Evolutionary conservation across 345 rosid genomes (phyloP).

Genomic region (Populus davidiana): DNA sequence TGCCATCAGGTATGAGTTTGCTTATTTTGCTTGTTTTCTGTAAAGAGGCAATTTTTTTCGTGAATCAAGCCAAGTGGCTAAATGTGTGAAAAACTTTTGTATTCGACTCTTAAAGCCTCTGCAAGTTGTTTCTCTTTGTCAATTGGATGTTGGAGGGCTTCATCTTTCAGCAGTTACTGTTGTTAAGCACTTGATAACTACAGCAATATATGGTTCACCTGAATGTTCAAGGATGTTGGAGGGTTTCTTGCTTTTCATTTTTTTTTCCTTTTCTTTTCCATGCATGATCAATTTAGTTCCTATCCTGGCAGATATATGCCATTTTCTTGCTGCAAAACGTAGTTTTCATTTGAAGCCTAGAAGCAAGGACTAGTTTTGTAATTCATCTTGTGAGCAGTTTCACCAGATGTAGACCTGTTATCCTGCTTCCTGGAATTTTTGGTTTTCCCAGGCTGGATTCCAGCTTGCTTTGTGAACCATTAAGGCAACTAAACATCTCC

Average conservation of each 20-base stretch:
- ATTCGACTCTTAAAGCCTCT: background rate
- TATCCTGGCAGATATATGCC: background rate
- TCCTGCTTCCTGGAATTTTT: background rate
- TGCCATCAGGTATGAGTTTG: slow-evolving; percentile 56
- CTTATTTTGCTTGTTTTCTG: background rate
- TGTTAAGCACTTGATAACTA: background rate
- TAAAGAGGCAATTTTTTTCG: background rate
- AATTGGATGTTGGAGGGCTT: background rate
- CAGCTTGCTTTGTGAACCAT: background rate
- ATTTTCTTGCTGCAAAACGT: background rate
- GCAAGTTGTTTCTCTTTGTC: background rate
- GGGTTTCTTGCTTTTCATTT: background rate
- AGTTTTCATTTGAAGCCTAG: background rate
- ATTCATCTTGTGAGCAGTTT: background rate
- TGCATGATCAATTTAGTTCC: background rate
- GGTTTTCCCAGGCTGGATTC: background rate
- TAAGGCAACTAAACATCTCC: too few relatives aligned
- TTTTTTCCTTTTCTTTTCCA: background rate
- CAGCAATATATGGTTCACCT: background rate
- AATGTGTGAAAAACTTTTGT: background rate
- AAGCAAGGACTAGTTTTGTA: background rate
- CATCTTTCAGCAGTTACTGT: background rate
- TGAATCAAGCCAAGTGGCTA: background rate
- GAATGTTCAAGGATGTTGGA: background rate
- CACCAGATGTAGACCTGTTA: background rate